These are phyloP conservation scores for Candida sp. DNA, from an alignment of 1,139 yeast species.

Conservation along the genomic window DNA sequence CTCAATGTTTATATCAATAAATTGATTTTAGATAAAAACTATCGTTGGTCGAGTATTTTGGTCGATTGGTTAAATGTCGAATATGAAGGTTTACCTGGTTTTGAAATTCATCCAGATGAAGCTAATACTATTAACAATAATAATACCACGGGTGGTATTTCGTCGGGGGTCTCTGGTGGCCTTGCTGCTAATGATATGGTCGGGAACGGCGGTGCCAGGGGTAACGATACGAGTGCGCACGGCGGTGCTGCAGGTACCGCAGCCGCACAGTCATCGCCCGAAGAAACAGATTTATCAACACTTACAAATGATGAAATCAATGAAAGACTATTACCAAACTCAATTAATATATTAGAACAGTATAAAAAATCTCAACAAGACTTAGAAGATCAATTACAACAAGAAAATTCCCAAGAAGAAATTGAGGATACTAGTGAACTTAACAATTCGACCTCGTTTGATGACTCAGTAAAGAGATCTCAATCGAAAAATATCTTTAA, in stretches of 20 bases:
- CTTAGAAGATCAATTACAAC: constrained; percentile 4
- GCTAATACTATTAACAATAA: neutral
- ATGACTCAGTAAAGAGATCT: constrained; percentile 11
- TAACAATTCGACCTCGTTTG: neutral
- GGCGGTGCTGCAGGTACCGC: too few relatives aligned
- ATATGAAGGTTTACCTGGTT: constrained; percentile 21
- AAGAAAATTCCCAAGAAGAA: constrained; percentile 1
- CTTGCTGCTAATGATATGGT: neutral
- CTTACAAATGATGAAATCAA: constrained; percentile 20
- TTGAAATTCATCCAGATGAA: constrained; percentile 5
- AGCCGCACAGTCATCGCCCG: too few relatives aligned
- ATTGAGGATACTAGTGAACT: constrained; percentile 3
- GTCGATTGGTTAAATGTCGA: constrained; percentile 30
- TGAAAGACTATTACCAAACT: constrained; percentile 20
- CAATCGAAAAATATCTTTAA: constrained; percentile 17
- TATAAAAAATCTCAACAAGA: constrained; percentile 4
- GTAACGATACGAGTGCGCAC: too few relatives aligned
- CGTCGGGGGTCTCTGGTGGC: neutral
- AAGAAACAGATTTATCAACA: constrained; percentile 3
- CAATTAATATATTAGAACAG: constrained; percentile 19
- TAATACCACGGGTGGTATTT: neutral
- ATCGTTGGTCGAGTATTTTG: constrained; percentile 23
- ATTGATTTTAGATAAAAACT: constrained; percentile 21
- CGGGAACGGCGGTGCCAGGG: neutral
- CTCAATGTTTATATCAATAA: constrained; percentile 36